Evolutionary conservation across 306 rosid species (phyloP).

Genomic region (Fagus sylvatica): DNA sequence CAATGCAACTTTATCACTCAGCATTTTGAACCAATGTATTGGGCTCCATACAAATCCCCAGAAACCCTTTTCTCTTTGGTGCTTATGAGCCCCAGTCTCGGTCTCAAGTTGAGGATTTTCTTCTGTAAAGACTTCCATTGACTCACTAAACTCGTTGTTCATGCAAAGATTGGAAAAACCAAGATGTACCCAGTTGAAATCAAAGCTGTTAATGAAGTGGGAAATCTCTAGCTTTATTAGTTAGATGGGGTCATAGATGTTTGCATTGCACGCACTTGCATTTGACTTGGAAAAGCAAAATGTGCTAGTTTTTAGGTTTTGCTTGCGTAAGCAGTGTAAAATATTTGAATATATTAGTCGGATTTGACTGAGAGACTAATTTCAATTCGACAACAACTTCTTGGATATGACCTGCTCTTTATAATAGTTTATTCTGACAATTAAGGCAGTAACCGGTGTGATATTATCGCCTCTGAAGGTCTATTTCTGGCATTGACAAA

Average conservation of each 20-base stretch:
- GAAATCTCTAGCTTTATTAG: not conserved
- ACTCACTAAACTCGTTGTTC: not conserved
- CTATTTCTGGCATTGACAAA: not conserved
- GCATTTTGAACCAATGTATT: conserved; percentile 33
- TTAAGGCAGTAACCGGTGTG: not conserved
- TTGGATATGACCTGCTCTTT: too few species aligned
- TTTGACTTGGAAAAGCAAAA: not conserved
- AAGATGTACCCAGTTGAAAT: not conserved
- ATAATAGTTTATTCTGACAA: too few species aligned
- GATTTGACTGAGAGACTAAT: not conserved
- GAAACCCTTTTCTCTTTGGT: not conserved
- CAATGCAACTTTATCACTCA: conserved; percentile 28
- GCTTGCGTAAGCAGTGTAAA: not conserved
- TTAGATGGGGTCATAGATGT: not conserved
- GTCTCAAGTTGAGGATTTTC: not conserved
- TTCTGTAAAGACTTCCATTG: conserved; percentile 15
- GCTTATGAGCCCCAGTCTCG: not conserved
- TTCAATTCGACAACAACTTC: too few species aligned
- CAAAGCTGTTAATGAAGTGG: not conserved
- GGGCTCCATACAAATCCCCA: conserved; percentile 17
- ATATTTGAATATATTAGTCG: not conserved
- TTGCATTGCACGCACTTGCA: too few species aligned
- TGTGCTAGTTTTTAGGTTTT: not conserved
- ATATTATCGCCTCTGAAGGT: not conserved
- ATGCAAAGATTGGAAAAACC: not conserved